Conservation (phyloP, 163 green algal genomes). For the Scenedesmus sp. region DNA sequence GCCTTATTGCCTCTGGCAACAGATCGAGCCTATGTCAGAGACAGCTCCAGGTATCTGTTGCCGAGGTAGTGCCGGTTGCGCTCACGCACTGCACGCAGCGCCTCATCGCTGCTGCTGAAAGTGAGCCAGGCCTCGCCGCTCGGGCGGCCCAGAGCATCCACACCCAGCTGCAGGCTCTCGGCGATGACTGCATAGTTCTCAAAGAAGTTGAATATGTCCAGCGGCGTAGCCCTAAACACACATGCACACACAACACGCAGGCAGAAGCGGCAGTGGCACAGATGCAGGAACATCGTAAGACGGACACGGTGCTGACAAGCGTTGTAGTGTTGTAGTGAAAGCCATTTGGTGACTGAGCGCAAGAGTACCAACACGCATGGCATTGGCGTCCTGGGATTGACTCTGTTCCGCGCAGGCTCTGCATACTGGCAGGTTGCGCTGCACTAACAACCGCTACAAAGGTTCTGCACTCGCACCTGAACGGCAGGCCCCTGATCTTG, state of each 20-base stretch:
- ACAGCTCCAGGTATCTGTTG: constrained; percentile 81
- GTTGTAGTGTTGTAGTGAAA: too few species aligned
- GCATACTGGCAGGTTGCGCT: neutral
- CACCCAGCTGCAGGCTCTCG: constrained; percentile 74
- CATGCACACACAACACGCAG: neutral
- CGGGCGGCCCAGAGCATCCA: constrained; percentile 69
- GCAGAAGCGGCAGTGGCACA: neutral
- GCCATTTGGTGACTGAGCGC: too few species aligned
- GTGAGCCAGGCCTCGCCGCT: constrained; percentile 79
- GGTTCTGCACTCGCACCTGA: constrained; percentile 17
- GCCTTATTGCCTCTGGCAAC: neutral
- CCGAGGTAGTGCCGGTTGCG: constrained; percentile 78
- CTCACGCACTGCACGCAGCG: constrained; percentile 66
- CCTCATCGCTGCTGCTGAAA: constrained; percentile 67
- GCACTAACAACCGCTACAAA: neutral
- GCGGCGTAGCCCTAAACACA: constrained; percentile 57
- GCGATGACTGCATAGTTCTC: constrained; percentile 71
- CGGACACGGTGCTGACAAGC: neutral
- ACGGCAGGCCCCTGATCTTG: constrained; percentile 79
- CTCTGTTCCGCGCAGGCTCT: too few species aligned
- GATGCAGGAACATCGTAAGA: neutral
- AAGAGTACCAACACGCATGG: neutral
- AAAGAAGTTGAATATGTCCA: constrained; percentile 80
- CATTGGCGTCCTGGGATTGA: too few species aligned
- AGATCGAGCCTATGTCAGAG: constrained; percentile 52